These are phyloP conservation scores for Talaromyces verruculosus DNA, from an alignment of 2,329 filamentous ascomycete genomes.

Conservation along the genomic window DNA sequence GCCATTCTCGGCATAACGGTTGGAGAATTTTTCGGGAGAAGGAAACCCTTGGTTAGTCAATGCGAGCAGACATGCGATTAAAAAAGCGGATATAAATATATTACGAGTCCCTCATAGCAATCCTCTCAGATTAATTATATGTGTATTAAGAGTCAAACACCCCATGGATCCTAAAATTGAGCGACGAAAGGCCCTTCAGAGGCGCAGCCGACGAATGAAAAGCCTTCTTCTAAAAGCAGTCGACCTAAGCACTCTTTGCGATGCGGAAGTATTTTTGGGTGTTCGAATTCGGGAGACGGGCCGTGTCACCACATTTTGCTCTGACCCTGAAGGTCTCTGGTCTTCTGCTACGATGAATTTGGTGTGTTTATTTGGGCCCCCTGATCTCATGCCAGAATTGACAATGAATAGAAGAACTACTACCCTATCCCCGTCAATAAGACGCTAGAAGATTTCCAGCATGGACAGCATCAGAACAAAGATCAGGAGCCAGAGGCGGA, in stretches of 20 bases:
- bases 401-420: not conserved
- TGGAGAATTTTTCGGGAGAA: not conserved
- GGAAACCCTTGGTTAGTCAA: not conserved
- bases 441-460: not conserved
- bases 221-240: not conserved
- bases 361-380: not conserved
- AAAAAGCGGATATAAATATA: not conserved
- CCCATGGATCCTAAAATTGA: not conserved
- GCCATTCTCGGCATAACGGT: not conserved
- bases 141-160: not conserved
- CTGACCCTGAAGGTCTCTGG: constrained; percentile 4
- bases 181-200: not conserved
- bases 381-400: not conserved
- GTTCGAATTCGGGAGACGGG: constrained; percentile 1
- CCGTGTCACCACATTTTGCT: not conserved
- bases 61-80: not conserved
- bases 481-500: not conserved
- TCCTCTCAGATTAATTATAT: not conserved
- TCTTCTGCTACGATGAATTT: not conserved
- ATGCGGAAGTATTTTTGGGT: not conserved
- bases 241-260: not conserved
- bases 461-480: not conserved
- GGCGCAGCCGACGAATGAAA: not conserved
- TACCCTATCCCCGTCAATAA: not conserved
- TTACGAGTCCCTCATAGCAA: not conserved